Conservation (phyloP, 2,329 filamentous ascomycete genomes). For the Xylariaceae sp. region DNA sequence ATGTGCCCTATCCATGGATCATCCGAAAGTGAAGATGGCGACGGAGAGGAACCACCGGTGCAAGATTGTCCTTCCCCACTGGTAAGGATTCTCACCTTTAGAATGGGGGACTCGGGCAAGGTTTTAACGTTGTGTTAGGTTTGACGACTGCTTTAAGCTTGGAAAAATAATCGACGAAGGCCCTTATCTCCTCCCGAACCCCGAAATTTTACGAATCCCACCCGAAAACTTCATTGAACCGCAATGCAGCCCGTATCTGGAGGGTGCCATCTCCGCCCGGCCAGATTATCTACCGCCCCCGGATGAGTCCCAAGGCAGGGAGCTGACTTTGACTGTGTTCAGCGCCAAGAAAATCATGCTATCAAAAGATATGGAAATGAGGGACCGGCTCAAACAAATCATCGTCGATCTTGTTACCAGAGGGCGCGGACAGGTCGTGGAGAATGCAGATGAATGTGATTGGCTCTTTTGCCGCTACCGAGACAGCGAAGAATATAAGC, state of each 20-base stretch:
- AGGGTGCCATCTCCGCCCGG: slow-evolving; percentile 56
- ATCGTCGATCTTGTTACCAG: slow-evolving; percentile 64
- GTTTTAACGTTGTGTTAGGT: slow-evolving; percentile 51
- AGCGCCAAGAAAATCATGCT: slow-evolving; percentile 72
- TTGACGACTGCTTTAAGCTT: slow-evolving; percentile 91
- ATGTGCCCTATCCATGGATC: slow-evolving; percentile 71
- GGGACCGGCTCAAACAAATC: slow-evolving; percentile 57
- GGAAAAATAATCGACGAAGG: slow-evolving; percentile 84
- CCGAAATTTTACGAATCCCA: slow-evolving; percentile 65
- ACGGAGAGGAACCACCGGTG: slow-evolving; percentile 59
- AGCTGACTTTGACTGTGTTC: slow-evolving; percentile 66
- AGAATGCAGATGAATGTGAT: slow-evolving; percentile 63
- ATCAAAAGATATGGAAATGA: slow-evolving; percentile 66
- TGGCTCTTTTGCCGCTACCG: slow-evolving; percentile 86
- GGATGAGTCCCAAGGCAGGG: slow-evolving; percentile 31
- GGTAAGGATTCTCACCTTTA: slow-evolving; percentile 45
- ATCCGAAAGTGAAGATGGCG: slow-evolving; percentile 63
- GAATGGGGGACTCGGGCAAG: background rate
- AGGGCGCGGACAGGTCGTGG: slow-evolving; percentile 65
- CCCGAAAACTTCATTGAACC: slow-evolving; percentile 52
- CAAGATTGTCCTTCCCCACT: slow-evolving; percentile 89
- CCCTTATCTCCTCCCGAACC: slow-evolving; percentile 80
- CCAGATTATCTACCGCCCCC: slow-evolving; percentile 42
- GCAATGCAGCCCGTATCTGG: slow-evolving; percentile 54
- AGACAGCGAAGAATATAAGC: slow-evolving; percentile 70